Evolutionary conservation across 345 rosid species (phyloP).

Genomic region (Orychophragmus violaceus): DNA sequence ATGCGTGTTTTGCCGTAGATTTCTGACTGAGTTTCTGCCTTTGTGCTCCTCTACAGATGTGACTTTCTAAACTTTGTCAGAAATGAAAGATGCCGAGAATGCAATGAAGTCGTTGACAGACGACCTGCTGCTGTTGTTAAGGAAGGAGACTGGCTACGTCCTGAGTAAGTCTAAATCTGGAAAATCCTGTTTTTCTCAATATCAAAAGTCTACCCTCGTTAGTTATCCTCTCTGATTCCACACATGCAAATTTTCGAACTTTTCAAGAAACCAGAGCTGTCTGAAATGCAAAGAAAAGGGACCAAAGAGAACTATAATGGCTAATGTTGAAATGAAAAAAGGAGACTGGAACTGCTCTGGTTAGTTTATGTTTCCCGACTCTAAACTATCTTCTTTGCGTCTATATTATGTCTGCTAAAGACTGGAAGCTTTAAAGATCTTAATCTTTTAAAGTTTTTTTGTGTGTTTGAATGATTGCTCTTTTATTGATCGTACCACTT

Average conservation of each 20-base stretch:
- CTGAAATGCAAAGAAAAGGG: constrained; percentile 60
- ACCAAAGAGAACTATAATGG: constrained; percentile 35
- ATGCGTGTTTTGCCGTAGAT: neutral
- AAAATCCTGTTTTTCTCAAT: neutral
- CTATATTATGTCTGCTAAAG: neutral
- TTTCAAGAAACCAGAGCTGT: constrained; percentile 55
- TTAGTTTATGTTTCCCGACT: constrained; percentile 49
- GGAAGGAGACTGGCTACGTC: constrained; percentile 80
- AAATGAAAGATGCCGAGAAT: constrained; percentile 54
- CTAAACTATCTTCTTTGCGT: neutral
- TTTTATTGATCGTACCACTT: neutral
- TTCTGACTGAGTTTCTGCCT: neutral
- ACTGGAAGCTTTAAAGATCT: neutral
- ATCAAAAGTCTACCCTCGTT: constrained; percentile 12
- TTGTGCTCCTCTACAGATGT: constrained; percentile 42
- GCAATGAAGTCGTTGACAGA: constrained; percentile 52
- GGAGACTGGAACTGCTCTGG: constrained; percentile 78
- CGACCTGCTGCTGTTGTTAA: constrained; percentile 39
- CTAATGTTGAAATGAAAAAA: constrained; percentile 53
- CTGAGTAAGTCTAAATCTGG: constrained; percentile 44
- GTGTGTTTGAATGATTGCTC: neutral
- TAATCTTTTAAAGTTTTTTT: neutral
- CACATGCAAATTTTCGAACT: constrained; percentile 67
- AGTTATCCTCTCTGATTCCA: constrained; percentile 9
- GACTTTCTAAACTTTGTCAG: constrained; percentile 60